Base-by-base conservation (phyloP, 257 asterid genomes). In the Paulownia fortunei region DNA sequence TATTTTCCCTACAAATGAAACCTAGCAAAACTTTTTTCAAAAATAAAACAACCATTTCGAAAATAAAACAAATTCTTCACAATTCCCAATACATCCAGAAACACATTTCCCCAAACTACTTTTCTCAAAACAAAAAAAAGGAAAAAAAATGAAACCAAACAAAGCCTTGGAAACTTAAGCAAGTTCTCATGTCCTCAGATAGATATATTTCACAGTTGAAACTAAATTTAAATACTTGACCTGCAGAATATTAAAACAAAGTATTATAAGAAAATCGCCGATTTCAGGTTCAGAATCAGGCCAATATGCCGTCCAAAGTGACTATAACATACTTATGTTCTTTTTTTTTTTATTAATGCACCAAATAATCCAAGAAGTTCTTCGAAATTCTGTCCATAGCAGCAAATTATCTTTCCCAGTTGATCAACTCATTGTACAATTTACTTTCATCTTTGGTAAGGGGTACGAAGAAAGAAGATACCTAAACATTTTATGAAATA, bases 341-440 rank as follows among this genome's bases (percentile, higher is more conserved):
- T 13, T 36, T 11, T 6, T 21, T 24, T 69, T 11, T 49, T 51
- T 11, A 4, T 47, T 12, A 65, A 7, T 24, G 80, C 34, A 37
- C 44, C 26, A 23, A 37, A 68, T 68, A 30, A 42, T 36, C 42
- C 55, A 77, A n/a, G n/a, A 37, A 6, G 9, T 12, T 42, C 4
- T 47, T 44, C 27, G 16, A 68, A 66, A 36, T 64, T 78, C n/a
- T 30, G 62, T 21, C 11, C 5, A n/a, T 27, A 19, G 51, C 49
- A 54, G 76, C 78, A 49, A 12, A 36, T 62, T 26, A 58, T 23
- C 23, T 27, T 58, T n/a, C 47, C 55, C 37, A 3, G 6, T 76
- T 5, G 68, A 65, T 52, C 69, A 24, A 32, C 46, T 52, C 65
- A 59, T 39, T 68, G 59, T 59, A 75, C 26, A 30, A 47, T 26